These are phyloP conservation scores for Yamadazyma tumulicola DNA, from an alignment of 805 yeast species.

Conservation along the genomic window DNA sequence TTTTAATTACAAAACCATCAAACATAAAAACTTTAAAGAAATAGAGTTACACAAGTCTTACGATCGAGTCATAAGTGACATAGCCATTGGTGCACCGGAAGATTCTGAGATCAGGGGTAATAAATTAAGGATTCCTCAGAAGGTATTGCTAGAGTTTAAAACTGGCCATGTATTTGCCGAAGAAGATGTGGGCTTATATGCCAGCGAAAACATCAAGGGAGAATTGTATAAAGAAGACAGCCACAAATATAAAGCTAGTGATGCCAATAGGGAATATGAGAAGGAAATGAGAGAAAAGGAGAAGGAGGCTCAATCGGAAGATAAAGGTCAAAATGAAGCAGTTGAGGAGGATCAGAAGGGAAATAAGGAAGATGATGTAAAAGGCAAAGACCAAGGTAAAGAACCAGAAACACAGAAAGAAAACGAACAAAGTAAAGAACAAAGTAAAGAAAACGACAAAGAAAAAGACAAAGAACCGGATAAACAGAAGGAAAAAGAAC, in stretches of 20 bases:
- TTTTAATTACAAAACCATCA: slow-evolving; percentile 30
- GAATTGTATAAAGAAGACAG: slow-evolving; percentile 11
- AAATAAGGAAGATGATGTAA: slow-evolving; percentile 2
- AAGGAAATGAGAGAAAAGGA: slow-evolving; percentile 6
- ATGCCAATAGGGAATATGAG: slow-evolving; percentile 9
- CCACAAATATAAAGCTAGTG: slow-evolving; percentile 11
- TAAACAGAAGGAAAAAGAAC: slow-evolving; percentile 5
- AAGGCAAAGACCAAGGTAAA: slow-evolving; percentile 4
- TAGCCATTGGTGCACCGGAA: slow-evolving; percentile 35
- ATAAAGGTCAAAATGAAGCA: slow-evolving; percentile 1
- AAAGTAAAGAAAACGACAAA: slow-evolving; percentile 1
- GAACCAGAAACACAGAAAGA: slow-evolving; percentile 1
- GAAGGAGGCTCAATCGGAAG: not conserved
- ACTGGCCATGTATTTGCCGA: slow-evolving; percentile 23
- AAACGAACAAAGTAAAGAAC: slow-evolving; percentile 5
- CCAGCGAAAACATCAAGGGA: slow-evolving; percentile 9
- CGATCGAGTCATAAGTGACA: slow-evolving; percentile 36
- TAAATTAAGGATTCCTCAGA: slow-evolving; percentile 24
- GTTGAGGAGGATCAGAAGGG: slow-evolving; percentile 4
- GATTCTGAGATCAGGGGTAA: slow-evolving; percentile 38
- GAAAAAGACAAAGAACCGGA: slow-evolving; percentile 6
- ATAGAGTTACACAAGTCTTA: slow-evolving; percentile 7
- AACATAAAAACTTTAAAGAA: slow-evolving; percentile 12
- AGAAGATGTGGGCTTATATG: slow-evolving; percentile 19
- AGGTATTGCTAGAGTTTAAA: slow-evolving; percentile 28